Conservation (phyloP, 2,329 filamentous ascomycete genomes). For the Alternaria consortialis region DNA sequence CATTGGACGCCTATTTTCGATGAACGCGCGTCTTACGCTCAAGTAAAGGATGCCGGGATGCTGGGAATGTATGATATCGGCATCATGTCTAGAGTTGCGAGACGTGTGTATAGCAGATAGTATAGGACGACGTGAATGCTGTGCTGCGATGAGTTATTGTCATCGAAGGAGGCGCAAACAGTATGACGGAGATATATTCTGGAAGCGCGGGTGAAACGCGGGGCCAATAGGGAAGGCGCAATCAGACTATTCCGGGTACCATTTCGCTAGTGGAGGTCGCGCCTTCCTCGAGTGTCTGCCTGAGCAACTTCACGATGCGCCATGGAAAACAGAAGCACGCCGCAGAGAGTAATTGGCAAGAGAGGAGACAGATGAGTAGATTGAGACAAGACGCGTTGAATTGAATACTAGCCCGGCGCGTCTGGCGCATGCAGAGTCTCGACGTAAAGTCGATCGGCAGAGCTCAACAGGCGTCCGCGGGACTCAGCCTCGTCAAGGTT, state of each 20-base stretch:
- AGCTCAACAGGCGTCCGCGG: constrained; percentile 16
- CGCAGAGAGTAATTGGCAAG: background rate
- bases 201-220: constrained; percentile 20
- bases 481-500: constrained; percentile 18
- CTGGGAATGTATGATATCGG: constrained; percentile 6
- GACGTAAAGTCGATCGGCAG: constrained; percentile 17
- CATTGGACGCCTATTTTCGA: constrained; percentile 15
- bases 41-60: background rate
- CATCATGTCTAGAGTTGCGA: background rate
- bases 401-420: background rate
- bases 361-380: background rate
- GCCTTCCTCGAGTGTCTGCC: background rate
- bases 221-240: constrained; percentile 20
- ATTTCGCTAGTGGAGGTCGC: constrained; percentile 9
- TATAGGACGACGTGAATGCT: background rate
- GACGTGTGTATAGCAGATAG: background rate
- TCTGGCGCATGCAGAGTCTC: constrained; percentile 18
- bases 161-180: background rate
- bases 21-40: constrained; percentile 27
- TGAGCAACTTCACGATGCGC: constrained; percentile 3
- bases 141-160: background rate
- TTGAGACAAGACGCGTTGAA: background rate
- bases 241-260: constrained; percentile 12
- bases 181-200: constrained; percentile 1
- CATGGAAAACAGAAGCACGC: background rate